Conservation (phyloP, 176 grass and related monocot species). For the Carex parvula region DNA sequence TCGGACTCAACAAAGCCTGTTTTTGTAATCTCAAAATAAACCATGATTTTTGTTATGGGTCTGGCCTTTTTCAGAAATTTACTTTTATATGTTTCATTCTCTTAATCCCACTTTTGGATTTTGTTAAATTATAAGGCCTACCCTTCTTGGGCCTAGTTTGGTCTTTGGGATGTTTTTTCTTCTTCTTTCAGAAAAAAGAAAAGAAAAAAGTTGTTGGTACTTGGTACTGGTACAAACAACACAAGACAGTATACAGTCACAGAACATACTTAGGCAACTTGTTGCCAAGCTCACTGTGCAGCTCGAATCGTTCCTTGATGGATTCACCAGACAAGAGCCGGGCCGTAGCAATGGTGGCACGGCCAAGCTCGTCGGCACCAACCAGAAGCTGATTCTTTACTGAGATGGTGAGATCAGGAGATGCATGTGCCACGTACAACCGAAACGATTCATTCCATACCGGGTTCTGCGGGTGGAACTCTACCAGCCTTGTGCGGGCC, state of each 20-base stretch:
- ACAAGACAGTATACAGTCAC: neutral
- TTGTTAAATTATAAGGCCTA: neutral
- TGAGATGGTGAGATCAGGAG: conserved; percentile 39
- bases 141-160: neutral
- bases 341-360: conserved; percentile 34
- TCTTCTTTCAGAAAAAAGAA: no score
- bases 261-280: neutral
- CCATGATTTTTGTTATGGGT: neutral
- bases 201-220: neutral
- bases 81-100: no score
- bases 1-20: no score
- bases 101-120: neutral
- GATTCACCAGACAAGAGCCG: conserved; percentile 30
- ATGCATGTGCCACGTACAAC: conserved; percentile 61
- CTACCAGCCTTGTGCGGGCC: conserved; percentile 60
- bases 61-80: neutral
- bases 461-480: conserved; percentile 50
- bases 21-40: neutral
- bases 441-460: conserved; percentile 85
- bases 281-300: conserved; percentile 40
- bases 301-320: conserved; percentile 44
- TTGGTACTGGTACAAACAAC: neutral
- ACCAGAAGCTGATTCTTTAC: conserved; percentile 59
- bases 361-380: conserved; percentile 45
- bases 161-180: neutral